Base-by-base conservation (phyloP, 2,329 filamentous ascomycete genomes). In the Massarina eburnea region DNA sequence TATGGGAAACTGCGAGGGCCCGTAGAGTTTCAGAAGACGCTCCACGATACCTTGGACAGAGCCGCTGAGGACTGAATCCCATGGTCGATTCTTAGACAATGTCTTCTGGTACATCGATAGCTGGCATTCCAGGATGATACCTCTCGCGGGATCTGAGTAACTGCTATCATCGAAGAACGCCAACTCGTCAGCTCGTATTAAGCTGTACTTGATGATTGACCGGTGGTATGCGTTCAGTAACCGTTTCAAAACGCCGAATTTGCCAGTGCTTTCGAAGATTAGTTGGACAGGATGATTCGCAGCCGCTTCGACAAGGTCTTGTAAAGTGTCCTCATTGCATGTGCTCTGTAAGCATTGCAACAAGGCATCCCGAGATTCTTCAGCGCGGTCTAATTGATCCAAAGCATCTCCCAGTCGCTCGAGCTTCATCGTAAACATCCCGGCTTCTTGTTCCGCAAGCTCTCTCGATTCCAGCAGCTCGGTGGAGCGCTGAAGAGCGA, bases 381-480 rank as follows among this genome's bases (percentile, higher is more conserved):
- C 77, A 15, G 71, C 70, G 36, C 80, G 75, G 4, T 80, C 80
- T 12, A 73, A 67, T 1, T 72, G 66, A 53, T 78, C 81, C 54
- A 80, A 82, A 1, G 83, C 59, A 30, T 87, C 83, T 2, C 81
- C 85, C 55, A 88, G 77, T 9, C 81, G 75, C 61, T 89, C 86
- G 30, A 88, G 72, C 60, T 89, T 90, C 42, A 76, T 76, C 0
- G 78, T 69, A 1, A 88, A 69, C 49, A 84, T 78, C 0, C 82
- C 84, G 51, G 77, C 77, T 34, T 81, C 76, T 63, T 79, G 80
- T 46, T 88, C 84, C 0, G 68, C 63, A 15, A 72, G 66, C 0
- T 80, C 66, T 7, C 81, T 76, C 34, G 78, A 70, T 55, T 80
- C 79, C 24, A 89, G 73, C 29, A 80, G 74, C 35, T 87, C 82